phyloP scores from a whole-genome alignment of 257 asterid species.

The Solanum neorickii region DNA sequence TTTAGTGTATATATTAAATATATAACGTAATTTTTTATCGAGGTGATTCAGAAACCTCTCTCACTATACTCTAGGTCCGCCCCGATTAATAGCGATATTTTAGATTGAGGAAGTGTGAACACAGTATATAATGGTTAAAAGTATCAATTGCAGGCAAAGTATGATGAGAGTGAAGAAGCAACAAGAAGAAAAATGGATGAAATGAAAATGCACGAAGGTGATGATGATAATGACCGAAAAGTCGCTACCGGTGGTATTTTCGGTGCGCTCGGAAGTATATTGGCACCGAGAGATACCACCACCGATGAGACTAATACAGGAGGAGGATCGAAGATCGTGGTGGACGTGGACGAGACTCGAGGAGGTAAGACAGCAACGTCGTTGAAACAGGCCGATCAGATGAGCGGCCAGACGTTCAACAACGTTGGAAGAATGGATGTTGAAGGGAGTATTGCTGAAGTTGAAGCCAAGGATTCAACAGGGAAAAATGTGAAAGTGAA shows the following conservation, averaged over 20 bases:
- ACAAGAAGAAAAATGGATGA: conserved; percentile 45
- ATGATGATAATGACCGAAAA: neutral
- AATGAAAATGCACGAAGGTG: conserved; percentile 12
- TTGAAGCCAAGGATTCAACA: conserved; percentile 9
- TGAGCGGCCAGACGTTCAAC: conserved; percentile 43
- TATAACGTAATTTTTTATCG: too few species aligned
- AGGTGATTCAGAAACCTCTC: too few species aligned
- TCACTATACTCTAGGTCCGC: too few species aligned
- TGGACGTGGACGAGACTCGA: conserved; percentile 25
- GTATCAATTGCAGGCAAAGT: conserved; percentile 22
- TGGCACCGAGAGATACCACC: conserved; percentile 16
- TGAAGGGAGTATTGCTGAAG: conserved; percentile 12
- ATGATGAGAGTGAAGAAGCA: conserved; percentile 37
- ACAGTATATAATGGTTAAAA: neutral
- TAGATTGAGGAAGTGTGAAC: too few species aligned
- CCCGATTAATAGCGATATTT: too few species aligned
- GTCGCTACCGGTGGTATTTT: conserved; percentile 12
- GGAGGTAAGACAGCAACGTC: conserved; percentile 15
- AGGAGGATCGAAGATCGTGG: conserved; percentile 6
- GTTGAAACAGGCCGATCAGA: conserved; percentile 33
- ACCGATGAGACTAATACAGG: neutral
- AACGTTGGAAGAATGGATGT: conserved; percentile 39
- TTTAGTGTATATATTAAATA: too few species aligned
- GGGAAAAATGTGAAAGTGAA: neutral
- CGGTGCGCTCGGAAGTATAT: conserved; percentile 32